Evolutionary conservation across 139 green algal species (phyloP), one percentile per base, ranked within the genome.

Genomic region (Tetraselmis striata): DNA sequence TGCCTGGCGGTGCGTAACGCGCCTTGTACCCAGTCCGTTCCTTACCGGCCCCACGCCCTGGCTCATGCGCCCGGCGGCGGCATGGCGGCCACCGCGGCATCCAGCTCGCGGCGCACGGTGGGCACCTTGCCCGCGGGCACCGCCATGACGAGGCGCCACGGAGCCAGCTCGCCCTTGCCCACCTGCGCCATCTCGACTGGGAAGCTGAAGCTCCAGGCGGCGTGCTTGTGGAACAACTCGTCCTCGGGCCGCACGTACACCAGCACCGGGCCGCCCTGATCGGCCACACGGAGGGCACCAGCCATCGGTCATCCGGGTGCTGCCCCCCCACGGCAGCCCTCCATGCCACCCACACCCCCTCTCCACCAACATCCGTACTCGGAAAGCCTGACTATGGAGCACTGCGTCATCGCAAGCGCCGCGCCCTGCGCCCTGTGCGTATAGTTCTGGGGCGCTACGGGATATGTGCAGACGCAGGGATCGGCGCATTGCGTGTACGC

Each of bases 161-260:
- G 89, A 82, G 81, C 75, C 81, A 95, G 85, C 78, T 93, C 92
- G 59, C 90, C 89, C 28, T 92, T 90, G 27, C 75, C 85, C 59
- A 90, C 85, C 31, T 76, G 75, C 2, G 88, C 81, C 26, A 85
- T 84, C 76, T 92, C 85, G 23, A 93, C 85, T 0, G 89, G 87
- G 83, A 97, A 96, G 22, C 87, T 89, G 86, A 90, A 95, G 23
- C 84, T 86, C 87, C 89, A 94, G 29, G 80, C 75, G 29, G 80
- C 87, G 22, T 90, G 83, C 84, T 91, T 82, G 79, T 96, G 92
- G 32, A 96, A 90, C 77, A 95, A 95, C 87, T 98, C 92, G 75
- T 96, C 95, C 85, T 98, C 95, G 1, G 95, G 95, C 11, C 91
- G 85, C 29, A 92, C 80, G 79, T 96, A 98, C 25, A 98, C 87